Evolutionary conservation across 2,329 filamentous ascomycete genomes (phyloP), one percentile per base, ranked within the genome.

Genomic region (Colletotrichum caudatum): DNA sequence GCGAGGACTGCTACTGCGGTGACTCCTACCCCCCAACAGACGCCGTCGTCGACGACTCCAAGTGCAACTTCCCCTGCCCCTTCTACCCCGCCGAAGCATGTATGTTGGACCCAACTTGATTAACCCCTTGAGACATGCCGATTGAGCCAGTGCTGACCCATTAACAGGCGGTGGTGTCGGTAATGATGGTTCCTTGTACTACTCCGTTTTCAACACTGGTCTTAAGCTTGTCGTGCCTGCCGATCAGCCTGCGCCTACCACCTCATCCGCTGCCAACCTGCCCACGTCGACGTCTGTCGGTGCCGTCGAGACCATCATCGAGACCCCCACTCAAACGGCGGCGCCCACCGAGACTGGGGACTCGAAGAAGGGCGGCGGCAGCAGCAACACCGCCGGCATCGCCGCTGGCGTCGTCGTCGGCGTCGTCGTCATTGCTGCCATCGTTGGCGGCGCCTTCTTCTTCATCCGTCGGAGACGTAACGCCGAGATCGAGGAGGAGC

Each of bases 401-500:
- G 94, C 93, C 23, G 95, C 91, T 12, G 95, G 95, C 72, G 93
- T 94, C 1, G 95, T 98, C 2, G 93, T 96, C 11, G 94, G 93
- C 70, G 89, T 97, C 2, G 84, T 97, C 2, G 93, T 84, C 1
- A 78, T 94, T 5, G 88, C 85, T 64, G 92, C 86, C 18, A 85
- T 93, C 23, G 84, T 89, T 16, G 94, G 90, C 56, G 94, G 89
- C 64, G 82, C 87, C 6, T 91, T 94, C 81, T 91, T 97, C 80
- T 93, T 89, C 77, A 82, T 96, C 76, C 92, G 94, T 65, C 91
- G 91, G 74, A 92, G 90, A 83, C 91, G 91, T 77, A 93, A 94
- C 81, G 87, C 89, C 73, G 90, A 93, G 77, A 90, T 95, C 5
- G 93, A 97, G 80, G 92, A 96, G 74, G 94, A 97, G 78, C 93